A percentile compares a stretch with the other conserved stretches of the same genome.
phyloP scores from a whole-genome alignment of 352 stramenopile species.

The Phytophthora macrochlamydospora region DNA sequence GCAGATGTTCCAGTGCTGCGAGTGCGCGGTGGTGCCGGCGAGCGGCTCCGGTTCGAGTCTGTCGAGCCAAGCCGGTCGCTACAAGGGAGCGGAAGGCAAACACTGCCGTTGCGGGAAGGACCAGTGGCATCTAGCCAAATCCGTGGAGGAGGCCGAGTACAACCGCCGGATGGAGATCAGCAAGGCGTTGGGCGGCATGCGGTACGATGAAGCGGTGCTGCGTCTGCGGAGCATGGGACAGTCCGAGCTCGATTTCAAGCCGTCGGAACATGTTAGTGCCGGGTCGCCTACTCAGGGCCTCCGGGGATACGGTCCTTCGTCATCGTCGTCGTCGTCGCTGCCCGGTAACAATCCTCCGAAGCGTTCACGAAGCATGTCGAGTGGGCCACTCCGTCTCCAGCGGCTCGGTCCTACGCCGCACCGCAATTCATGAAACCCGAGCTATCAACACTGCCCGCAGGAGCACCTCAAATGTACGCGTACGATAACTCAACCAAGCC shows the following conservation, averaged over 20 bases:
- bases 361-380: constrained; percentile 32
- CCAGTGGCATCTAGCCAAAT: constrained; percentile 86
- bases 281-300: constrained; percentile 25
- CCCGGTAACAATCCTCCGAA: constrained; percentile 28
- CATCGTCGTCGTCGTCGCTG: constrained; percentile 11
- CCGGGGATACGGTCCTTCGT: constrained; percentile 12
- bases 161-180: constrained; percentile 86
- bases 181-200: constrained; percentile 79
- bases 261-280: constrained; percentile 41
- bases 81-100: constrained; percentile 83
- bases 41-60: constrained; percentile 16
- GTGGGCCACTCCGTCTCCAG: constrained; percentile 28
- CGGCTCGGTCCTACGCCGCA: constrained; percentile 28
- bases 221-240: constrained; percentile 64
- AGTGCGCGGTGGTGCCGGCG: constrained; percentile 64
- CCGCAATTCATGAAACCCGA: constrained; percentile 37
- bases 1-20: constrained; percentile 87
- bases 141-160: constrained; percentile 83
- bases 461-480: constrained; percentile 27
- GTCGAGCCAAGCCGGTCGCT: constrained; percentile 45
- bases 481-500: constrained; percentile 36
- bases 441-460: constrained; percentile 25
- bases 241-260: constrained; percentile 63
- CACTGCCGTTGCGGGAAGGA: constrained; percentile 82
- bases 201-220: constrained; percentile 81